Conservation (phyloP, 441 rosid genomes). For the Corymbia calophylla region DNA sequence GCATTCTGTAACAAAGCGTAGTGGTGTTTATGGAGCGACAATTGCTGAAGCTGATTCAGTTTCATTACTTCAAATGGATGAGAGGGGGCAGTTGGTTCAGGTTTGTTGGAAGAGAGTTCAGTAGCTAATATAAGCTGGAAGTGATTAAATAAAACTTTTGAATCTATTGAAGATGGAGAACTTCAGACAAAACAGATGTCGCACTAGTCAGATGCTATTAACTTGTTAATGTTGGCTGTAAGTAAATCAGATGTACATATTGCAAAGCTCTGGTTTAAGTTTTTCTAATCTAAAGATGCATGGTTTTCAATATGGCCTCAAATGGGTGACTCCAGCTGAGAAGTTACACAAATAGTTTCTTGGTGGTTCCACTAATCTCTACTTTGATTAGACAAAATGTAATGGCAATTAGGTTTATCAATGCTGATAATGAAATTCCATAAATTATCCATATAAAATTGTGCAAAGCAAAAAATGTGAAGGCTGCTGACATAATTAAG, state of each 20-base stretch:
- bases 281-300: neutral
- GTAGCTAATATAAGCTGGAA: neutral
- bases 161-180: neutral
- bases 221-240: neutral
- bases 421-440: neutral
- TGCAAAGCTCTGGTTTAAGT: neutral
- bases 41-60: slow-evolving; percentile 56
- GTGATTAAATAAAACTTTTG: neutral
- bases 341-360: neutral
- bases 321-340: neutral
- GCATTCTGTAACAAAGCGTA: slow-evolving; percentile 66
- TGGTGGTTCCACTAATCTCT: neutral
- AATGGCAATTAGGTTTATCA: neutral
- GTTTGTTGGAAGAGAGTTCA: slow-evolving; percentile 18
- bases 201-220: neutral
- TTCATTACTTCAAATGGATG: slow-evolving; percentile 57
- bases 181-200: neutral
- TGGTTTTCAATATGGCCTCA: neutral
- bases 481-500: neutral
- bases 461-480: neutral
- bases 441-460: neutral
- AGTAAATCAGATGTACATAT: neutral
- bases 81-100: slow-evolving; percentile 54
- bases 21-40: slow-evolving; percentile 89
- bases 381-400: neutral